These are phyloP conservation scores for Scheffersomyces quercinus DNA, from an alignment of 1,139 yeast genomes.

Conservation along the genomic window DNA sequence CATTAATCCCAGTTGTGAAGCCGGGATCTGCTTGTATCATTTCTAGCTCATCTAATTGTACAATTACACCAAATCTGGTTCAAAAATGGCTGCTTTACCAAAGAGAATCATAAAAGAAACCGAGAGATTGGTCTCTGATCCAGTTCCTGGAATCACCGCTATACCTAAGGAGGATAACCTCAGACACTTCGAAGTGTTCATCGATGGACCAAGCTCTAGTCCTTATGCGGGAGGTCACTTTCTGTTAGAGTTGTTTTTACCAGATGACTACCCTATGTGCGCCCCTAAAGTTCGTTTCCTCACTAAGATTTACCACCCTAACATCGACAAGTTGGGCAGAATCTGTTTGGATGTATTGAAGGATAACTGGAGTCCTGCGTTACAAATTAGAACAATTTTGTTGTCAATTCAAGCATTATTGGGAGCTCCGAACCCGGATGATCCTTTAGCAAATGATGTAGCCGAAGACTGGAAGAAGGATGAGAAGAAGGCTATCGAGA, in stretches of 20 bases:
- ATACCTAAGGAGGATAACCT: conserved; percentile 90
- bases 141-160: conserved; percentile 95
- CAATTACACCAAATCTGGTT: no score
- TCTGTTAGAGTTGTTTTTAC: conserved; percentile 73
- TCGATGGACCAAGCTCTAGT: conserved; percentile 86
- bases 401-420: conserved; percentile 89
- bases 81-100: conserved; percentile 64
- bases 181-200: conserved; percentile 80
- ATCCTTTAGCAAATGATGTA: conserved; percentile 96
- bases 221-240: conserved; percentile 83
- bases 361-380: conserved; percentile 95
- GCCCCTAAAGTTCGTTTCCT: conserved; percentile 93
- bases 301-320: conserved; percentile 94
- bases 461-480: conserved; percentile 95
- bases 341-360: conserved; percentile 94
- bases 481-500: conserved; percentile 74
- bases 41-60: no score
- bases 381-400: conserved; percentile 91
- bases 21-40: no score
- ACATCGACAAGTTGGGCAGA: conserved; percentile 91
- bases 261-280: conserved; percentile 90
- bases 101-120: conserved; percentile 94
- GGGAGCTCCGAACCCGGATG: conserved; percentile 98
- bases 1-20: no score
- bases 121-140: conserved; percentile 86